Evolutionary conservation across 176 grass and related monocot genomes (phyloP).

Genomic region (Dendrocalamus sinicus): DNA sequence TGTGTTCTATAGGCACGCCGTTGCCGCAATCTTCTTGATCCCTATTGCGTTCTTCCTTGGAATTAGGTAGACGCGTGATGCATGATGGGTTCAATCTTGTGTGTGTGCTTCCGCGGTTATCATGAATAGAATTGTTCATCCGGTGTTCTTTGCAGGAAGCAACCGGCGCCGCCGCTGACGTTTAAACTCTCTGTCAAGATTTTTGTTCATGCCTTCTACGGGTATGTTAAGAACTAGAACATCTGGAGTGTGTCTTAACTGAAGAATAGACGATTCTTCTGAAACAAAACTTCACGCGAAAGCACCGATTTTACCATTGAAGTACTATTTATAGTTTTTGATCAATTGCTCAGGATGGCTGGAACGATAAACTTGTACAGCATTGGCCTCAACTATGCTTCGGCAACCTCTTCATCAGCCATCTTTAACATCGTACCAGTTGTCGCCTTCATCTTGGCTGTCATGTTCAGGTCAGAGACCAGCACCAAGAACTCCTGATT

Average conservation of each 20-base stretch:
- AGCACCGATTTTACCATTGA: not conserved
- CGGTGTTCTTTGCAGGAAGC: constrained; percentile 45
- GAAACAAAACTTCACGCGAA: not conserved
- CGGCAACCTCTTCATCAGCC: constrained; percentile 68
- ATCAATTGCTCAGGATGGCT: constrained; percentile 56
- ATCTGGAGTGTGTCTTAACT: not conserved
- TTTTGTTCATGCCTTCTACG: constrained; percentile 56
- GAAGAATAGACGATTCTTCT: not conserved
- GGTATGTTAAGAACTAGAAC: constrained; percentile 36
- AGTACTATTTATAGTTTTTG: not conserved
- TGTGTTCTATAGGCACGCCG: constrained; percentile 68
- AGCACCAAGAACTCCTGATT: not conserved
- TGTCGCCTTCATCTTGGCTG: constrained; percentile 74
- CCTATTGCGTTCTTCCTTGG: constrained; percentile 62
- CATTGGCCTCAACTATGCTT: constrained; percentile 71
- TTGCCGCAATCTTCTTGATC: constrained; percentile 58
- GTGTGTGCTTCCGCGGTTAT: not conserved
- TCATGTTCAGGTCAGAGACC: constrained; percentile 63
- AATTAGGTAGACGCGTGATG: constrained; percentile 48
- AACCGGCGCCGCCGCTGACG: constrained; percentile 48
- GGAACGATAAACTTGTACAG: constrained; percentile 66
- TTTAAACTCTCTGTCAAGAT: constrained; percentile 51
- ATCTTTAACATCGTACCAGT: constrained; percentile 85
- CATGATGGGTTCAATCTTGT: not conserved
- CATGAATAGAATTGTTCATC: not conserved